Base-by-base conservation (phyloP, 768 basidiomycete species). In the Panellus pusillus region DNA sequence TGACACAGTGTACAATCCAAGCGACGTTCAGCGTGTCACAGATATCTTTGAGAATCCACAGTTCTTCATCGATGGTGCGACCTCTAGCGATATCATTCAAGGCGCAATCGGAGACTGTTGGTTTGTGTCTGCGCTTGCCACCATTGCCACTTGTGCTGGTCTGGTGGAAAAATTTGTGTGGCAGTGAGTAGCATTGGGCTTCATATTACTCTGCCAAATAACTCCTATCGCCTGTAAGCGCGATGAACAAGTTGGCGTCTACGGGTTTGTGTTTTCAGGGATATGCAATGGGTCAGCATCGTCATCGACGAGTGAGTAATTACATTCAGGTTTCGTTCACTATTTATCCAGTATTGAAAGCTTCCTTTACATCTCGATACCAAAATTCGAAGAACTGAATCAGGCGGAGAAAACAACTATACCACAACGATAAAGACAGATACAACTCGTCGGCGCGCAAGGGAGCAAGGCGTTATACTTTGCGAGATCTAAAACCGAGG, bases 231-330 rank as follows among this genome's bases (percentile, higher is more conserved):
- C 8, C 32, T 35, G 32, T 3, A 52, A 81, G 78, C 69, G 76
- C 12, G 77, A 81, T 54, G 77, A 80, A 60, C 52, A 74, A 58
- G 75, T 81, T 27, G 81, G 81, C 2, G 73, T 84, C 5, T 84
- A 83, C 55, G 82, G 81, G 2, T 84, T 80, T 63, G 73, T 83
- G 44, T 82, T 84, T 80, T 76, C 64, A 68, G 79, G 3, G 81
- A 82, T 61, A 67, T 68, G 38, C 67, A 69, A 24, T 83, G 81
- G 81, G 76, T 77, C 12, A 69, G 74, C 12, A 72, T 83, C 8
- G 74, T 84, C 54, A 74, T 83, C 48, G 82, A 84, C 59, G 82
- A 84, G 80, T 82, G 54, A 38, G 79, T 65, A 17, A 4, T 49
- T 20, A 28, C 12, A 29, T 44, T 20, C 5, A 20, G 27, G 32